Conservation (phyloP, 768 basidiomycete genomes). For the Lactifluus subvellereus region DNA sequence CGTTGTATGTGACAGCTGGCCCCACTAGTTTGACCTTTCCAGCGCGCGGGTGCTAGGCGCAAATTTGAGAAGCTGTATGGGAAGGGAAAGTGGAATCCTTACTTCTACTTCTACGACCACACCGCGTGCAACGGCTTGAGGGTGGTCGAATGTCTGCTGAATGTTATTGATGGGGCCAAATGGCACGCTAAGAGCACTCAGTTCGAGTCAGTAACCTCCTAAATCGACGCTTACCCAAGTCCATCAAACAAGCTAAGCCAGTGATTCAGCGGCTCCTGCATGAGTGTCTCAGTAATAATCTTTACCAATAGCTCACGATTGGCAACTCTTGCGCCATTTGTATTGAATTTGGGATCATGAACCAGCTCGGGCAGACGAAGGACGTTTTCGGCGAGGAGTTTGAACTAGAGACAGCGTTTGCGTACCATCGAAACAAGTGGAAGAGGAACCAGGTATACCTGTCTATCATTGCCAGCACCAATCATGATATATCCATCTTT, state of each 20-base stretch:
- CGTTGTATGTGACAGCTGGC: conserved; percentile 38
- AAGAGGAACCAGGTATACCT: conserved; percentile 40
- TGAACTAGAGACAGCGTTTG: conserved; percentile 48
- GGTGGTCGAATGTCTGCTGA: conserved; percentile 82
- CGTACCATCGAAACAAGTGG: not conserved
- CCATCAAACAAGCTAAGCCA: conserved; percentile 78
- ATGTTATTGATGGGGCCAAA: conserved; percentile 94
- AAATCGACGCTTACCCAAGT: conserved; percentile 52
- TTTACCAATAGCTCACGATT: conserved; percentile 65
- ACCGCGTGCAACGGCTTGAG: conserved; percentile 71
- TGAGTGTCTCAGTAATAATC: conserved; percentile 59
- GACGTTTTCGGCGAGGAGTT: conserved; percentile 55
- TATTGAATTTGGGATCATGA: conserved; percentile 57
- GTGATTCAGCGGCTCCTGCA: conserved; percentile 51
- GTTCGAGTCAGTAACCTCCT: not conserved
- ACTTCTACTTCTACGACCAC: conserved; percentile 77
- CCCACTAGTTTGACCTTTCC: conserved; percentile 38
- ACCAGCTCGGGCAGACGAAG: conserved; percentile 56
- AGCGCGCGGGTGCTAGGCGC: conserved; percentile 34
- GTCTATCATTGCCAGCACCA: conserved; percentile 85
- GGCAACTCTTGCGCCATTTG: conserved; percentile 68
- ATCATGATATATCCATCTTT: conserved; percentile 89
- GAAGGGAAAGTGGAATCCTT: conserved; percentile 27
- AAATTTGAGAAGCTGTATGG: not conserved
- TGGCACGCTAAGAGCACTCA: conserved; percentile 50